phyloP scores from a whole-genome alignment of 1,284 basidiomycete genomes.

The Ustilago bromivora region DNA sequence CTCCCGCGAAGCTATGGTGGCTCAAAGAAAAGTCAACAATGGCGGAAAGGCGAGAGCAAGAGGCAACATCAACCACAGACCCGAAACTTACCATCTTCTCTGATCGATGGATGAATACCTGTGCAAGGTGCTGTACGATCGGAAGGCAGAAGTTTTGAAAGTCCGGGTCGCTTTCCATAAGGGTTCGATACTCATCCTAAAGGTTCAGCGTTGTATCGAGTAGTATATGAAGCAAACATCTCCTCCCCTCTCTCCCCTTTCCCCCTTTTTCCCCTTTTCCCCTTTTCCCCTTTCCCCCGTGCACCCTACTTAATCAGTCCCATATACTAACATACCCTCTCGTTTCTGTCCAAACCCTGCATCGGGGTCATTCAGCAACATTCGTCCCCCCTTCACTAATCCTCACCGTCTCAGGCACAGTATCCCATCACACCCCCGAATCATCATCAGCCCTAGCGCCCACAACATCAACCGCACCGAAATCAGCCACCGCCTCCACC shows the following conservation, averaged over 20 bases:
- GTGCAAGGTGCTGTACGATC: background rate
- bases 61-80: conserved; percentile 2
- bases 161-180: conserved; percentile 44
- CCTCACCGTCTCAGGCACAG: conserved; percentile 60
- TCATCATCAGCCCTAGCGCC: conserved; percentile 43
- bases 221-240: conserved; percentile 64
- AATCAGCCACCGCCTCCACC: conserved; percentile 51
- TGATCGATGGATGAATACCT: background rate
- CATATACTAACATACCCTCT: background rate
- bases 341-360: conserved; percentile 5
- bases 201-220: conserved; percentile 44
- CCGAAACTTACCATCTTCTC: background rate
- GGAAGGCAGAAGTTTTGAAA: background rate
- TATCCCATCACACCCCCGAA: conserved; percentile 66
- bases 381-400: conserved; percentile 56
- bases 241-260: background rate
- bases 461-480: conserved; percentile 55
- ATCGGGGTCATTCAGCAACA: conserved; percentile 17
- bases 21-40: background rate
- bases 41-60: background rate
- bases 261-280: conserved; percentile 2
- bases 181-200: conserved; percentile 43
- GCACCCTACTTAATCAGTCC: background rate
- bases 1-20: background rate
- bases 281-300: background rate